Base-by-base conservation (phyloP, 805 yeast species). In the Metschnikowia kunwiensis region DNA sequence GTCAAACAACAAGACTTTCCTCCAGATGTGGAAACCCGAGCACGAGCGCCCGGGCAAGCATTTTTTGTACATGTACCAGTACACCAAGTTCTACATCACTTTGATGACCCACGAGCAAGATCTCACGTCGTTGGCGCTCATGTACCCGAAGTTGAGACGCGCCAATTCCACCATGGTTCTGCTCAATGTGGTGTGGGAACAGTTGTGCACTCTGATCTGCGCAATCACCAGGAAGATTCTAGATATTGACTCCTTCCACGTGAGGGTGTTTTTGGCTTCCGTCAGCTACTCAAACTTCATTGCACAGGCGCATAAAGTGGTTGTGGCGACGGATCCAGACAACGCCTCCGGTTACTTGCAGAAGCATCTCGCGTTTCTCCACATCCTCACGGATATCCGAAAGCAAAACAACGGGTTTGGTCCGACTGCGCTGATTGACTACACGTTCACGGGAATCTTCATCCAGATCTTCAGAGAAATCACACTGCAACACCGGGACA, bases 21-120 rank as follows among this genome's bases (percentile, higher is more conserved):
- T 89, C 1, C 82, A 78, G 46, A 85, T 93, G 39, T 93, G 98
- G 97, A 87, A 87, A 49, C 95, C 97, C 0, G 96, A 88, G 31
- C 58, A 70, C 49, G 98, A 94, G 57, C 63, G 94, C 14, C 93
- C 97, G 0, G 99, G 99, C 0, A 86, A 85, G 49, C 96, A 91
- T 59, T 91, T 88, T 55, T 78, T 77, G 8, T 87, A 83, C 59
- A 81, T 82, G 21, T 73, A 69, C 45, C 77, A 79, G 36, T 91
- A 93, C 53, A 74, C 86, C 15, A 56, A 64, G 30, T 83, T 81
- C 52, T 80, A 72, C 49, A 72, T 83, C 30, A 74, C 73, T 15
- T 51, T 89, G 16, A 57, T 86, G 16, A 62, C 69, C 22, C 58
- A 65, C 17, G 65, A 74, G 7, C 60, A 68, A 7, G 91, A 87